These are phyloP conservation scores for Vinca minor DNA, from an alignment of 257 asterid species.

Conservation along the genomic window DNA sequence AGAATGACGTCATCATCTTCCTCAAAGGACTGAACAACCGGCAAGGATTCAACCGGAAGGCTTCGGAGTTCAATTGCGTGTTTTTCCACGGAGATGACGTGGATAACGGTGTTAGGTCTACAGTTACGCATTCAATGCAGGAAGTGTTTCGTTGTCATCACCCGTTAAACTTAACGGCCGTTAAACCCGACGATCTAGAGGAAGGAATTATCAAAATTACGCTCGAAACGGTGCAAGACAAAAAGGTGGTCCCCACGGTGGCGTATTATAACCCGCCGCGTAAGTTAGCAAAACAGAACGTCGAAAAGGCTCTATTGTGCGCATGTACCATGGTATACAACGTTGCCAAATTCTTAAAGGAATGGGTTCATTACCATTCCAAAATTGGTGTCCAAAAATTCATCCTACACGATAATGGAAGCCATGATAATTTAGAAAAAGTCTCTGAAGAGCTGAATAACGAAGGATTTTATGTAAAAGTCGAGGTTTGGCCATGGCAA, in stretches of 20 bases:
- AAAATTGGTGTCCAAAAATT: constrained; percentile 65
- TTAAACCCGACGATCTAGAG: background rate
- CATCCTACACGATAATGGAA: constrained; percentile 65
- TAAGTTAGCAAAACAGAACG: constrained; percentile 19
- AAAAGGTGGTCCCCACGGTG: constrained; percentile 51
- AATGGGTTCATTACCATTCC: constrained; percentile 74
- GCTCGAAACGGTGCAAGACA: constrained; percentile 37
- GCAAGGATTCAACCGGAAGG: constrained; percentile 44
- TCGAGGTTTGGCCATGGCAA: constrained; percentile 68
- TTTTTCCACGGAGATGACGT: constrained; percentile 33
- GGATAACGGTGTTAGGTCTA: constrained; percentile 39
- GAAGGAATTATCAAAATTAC: constrained; percentile 34
- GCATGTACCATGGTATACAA: constrained; percentile 81
- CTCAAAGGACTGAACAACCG: constrained; percentile 63
- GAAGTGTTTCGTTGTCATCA: constrained; percentile 81
- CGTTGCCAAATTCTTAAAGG: constrained; percentile 53
- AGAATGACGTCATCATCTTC: constrained; percentile 59
- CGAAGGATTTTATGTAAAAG: constrained; percentile 47
- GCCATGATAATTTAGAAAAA: constrained; percentile 46
- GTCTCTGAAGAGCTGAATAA: constrained; percentile 30
- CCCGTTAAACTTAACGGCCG: constrained; percentile 27
- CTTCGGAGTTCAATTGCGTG: constrained; percentile 50
- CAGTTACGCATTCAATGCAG: constrained; percentile 59
- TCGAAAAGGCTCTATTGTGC: constrained; percentile 50
- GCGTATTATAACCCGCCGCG: constrained; percentile 52